phyloP scores from a whole-genome alignment of 495 filamentous ascomycete species.

The Pseudoneurospora amorphoporcata region DNA sequence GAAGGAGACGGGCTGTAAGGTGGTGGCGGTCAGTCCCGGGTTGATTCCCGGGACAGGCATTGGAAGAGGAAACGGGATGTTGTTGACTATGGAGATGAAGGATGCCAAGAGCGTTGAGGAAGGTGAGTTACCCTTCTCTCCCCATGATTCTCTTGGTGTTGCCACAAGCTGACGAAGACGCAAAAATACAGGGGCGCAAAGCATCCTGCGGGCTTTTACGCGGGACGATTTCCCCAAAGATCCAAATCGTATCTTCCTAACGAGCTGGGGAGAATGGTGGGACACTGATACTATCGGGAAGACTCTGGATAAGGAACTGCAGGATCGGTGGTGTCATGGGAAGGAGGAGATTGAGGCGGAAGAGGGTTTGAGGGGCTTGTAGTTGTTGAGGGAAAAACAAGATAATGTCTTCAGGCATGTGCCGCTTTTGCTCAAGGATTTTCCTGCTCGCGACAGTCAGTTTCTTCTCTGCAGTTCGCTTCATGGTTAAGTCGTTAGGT shows the following conservation, averaged over 20 bases:
- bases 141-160: background rate
- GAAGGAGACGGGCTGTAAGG: constrained; percentile 15
- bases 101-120: constrained; percentile 30
- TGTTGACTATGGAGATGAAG: constrained; percentile 11
- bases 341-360: constrained; percentile 33
- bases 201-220: constrained; percentile 30
- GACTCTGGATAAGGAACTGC: constrained; percentile 28
- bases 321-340: constrained; percentile 35
- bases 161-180: background rate
- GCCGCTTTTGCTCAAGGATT: background rate
- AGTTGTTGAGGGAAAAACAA: background rate
- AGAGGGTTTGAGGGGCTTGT: constrained; percentile 14
- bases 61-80: constrained; percentile 6
- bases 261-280: constrained; percentile 42
- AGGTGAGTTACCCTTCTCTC: constrained; percentile 16
- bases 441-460: background rate
- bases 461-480: background rate
- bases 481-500: background rate
- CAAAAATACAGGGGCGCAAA: constrained; percentile 23
- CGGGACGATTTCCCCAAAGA: constrained; percentile 35
- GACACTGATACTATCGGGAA: constrained; percentile 25
- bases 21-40: constrained; percentile 38
- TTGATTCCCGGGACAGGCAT: constrained; percentile 30
- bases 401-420: background rate
- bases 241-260: constrained; percentile 35